Percentiles rank a stretch among this genome's conserved stretches.
phyloP scores from a whole-genome alignment of 1,284 basidiomycete genomes.

The Stygiomarasmius scandens region DNA sequence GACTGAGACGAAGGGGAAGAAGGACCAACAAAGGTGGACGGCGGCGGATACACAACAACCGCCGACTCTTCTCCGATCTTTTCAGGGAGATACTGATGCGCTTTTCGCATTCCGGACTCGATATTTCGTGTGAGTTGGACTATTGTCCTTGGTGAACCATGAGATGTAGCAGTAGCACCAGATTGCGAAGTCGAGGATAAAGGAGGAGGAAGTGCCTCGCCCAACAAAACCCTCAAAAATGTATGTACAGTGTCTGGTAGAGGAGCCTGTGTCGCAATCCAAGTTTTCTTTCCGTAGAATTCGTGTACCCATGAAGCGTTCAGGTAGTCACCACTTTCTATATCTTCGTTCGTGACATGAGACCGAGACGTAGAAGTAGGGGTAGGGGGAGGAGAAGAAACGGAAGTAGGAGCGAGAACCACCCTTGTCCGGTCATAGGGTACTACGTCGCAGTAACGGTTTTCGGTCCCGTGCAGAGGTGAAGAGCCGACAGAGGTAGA shows the following conservation, averaged over 20 bases:
- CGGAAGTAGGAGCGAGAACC: not conserved
- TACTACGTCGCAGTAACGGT: conserved; percentile 74
- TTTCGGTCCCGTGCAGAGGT: conserved; percentile 47
- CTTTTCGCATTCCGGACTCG: conserved; percentile 70
- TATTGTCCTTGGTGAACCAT: conserved; percentile 56
- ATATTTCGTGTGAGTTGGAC: conserved; percentile 77
- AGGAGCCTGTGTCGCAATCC: conserved; percentile 85
- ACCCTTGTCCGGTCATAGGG: conserved; percentile 78
- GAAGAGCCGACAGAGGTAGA: conserved; percentile 52
- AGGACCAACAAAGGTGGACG: no score
- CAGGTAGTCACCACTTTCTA: conserved; percentile 65
- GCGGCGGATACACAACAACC: no score
- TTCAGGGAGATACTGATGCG: conserved; percentile 74
- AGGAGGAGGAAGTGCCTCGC: conserved; percentile 53
- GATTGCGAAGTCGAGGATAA: conserved; percentile 22
- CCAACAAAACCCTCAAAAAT: conserved; percentile 68
- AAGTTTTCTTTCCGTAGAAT: conserved; percentile 69
- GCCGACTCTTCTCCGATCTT: conserved; percentile 51
- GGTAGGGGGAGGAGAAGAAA: not conserved
- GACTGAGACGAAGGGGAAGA: no score
- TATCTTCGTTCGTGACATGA: conserved; percentile 19
- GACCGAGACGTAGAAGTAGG: not conserved
- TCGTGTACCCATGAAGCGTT: conserved; percentile 87
- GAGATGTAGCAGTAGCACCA: conserved; percentile 16
- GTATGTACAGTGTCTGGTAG: conserved; percentile 68